Evolutionary conservation across 345 rosid species (phyloP).

Genomic region (Moringa oleifera): DNA sequence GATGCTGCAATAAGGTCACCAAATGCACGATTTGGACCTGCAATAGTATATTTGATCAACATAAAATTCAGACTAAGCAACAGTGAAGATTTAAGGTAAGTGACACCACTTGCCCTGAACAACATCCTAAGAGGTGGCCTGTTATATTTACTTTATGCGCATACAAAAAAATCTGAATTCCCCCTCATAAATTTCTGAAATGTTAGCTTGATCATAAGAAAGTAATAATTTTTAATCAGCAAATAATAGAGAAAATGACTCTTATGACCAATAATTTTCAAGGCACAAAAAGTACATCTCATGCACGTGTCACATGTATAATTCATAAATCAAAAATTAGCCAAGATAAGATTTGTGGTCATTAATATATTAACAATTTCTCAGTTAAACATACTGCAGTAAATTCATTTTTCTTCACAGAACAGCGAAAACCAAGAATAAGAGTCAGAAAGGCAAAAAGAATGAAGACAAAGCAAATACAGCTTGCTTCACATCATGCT

Average conservation of each 20-base stretch:
- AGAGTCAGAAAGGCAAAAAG: neutral
- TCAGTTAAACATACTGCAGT: too few species aligned
- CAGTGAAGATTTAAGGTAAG: neutral
- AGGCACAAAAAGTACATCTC: too few species aligned
- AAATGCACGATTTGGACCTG: slow-evolving; percentile 89
- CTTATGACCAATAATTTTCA: too few species aligned
- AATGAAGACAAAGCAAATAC: neutral
- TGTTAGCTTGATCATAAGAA: neutral
- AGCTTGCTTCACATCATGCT: neutral
- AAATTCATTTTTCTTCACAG: too few species aligned
- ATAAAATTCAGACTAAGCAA: neutral
- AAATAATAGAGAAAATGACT: too few species aligned
- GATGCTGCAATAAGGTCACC: slow-evolving; percentile 91
- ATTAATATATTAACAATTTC: too few species aligned
- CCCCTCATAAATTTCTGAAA: too few species aligned
- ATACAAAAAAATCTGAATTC: neutral
- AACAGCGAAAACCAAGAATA: neutral
- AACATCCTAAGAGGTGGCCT: neutral
- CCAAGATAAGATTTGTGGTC: too few species aligned
- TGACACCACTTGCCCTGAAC: neutral
- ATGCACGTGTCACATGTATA: too few species aligned
- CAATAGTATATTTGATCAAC: slow-evolving; percentile 14
- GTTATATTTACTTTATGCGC: neutral
- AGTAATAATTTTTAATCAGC: neutral
- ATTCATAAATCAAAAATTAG: too few species aligned